Evolutionary conservation across 306 rosid species (phyloP), one percentile per base, ranked within the genome.

Genomic region (Cucurbita maxima): DNA sequence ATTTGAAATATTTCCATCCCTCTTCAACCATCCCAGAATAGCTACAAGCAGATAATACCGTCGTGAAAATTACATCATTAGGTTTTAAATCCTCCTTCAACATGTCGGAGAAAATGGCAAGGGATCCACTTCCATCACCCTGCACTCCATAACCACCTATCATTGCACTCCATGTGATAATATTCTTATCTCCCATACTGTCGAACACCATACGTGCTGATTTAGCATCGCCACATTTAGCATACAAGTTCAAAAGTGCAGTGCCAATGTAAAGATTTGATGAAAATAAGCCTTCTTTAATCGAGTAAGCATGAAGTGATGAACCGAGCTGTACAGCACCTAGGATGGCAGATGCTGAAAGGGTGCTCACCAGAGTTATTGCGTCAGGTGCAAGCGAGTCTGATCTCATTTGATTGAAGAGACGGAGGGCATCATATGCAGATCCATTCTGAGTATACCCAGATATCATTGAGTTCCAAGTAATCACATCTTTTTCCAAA

Each of bases 391-490:
- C 73, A 72, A 73, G 68, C 0, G 76, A 79, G 45, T 80, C 78
- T 59, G 74, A 76, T 58, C 85, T 82, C 96, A 91, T 91, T 63
- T 76, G 81, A 37, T 78, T 75, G 56, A 89, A 87, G 60, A 91
- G 79, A 69, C 59, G 74, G 56, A 91, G 84, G 47, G 96, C 91
- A 75, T 87, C 88, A 76, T 50, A 61, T 2, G 82, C 82, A 54
- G 74, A 81, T 25, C 93, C 91, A 72, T 74, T 79, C 45, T 81
- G 96, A n/a, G 79, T 81, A 72, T 71, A 87, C 38, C 97, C 97
- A 76, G 84, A 84, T 75, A 91, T 87, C 40, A 88, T 86, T 11
- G 97, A 81, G 81, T 86, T 91, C 97, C 97, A 91, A 75, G 86
- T 78, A 40, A 86, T 76, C 80, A 82, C 84, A 78, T 84, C 82